Conservation (phyloP, 768 basidiomycete genomes). For the Nevesoporus exiguus region DNA sequence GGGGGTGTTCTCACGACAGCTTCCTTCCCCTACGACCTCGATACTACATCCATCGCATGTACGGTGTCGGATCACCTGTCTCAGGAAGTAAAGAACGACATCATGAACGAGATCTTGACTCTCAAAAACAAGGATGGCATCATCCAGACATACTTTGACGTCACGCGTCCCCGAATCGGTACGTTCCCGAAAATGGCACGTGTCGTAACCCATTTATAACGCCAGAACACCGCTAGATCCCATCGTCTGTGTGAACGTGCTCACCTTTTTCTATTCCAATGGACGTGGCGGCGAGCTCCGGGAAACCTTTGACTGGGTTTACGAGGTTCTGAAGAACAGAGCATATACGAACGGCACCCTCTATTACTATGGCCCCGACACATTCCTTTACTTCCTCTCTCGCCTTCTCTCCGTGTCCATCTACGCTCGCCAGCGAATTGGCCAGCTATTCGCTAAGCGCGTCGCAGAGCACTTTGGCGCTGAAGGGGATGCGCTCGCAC, state of each 20-base stretch:
- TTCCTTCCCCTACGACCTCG: conserved; percentile 16
- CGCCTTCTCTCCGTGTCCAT: conserved; percentile 16
- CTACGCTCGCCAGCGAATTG: conserved; percentile 13
- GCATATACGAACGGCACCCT: conserved; percentile 19
- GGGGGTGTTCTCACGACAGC: conserved; percentile 7
- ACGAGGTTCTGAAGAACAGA: conserved; percentile 20
- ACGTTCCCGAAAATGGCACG: neutral
- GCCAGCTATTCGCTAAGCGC: conserved; percentile 14
- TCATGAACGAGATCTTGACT: conserved; percentile 20
- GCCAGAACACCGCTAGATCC: conserved; percentile 6
- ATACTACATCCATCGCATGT: conserved; percentile 21
- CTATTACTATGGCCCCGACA: conserved; percentile 18
- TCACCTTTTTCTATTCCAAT: conserved; percentile 21
- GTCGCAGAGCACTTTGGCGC: conserved; percentile 14
- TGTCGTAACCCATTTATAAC: neutral
- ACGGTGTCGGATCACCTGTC: conserved; percentile 13
- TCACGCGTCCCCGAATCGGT: conserved; percentile 22
- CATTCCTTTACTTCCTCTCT: conserved; percentile 23
- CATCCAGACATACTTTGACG: conserved; percentile 20
- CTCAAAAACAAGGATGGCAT: conserved; percentile 20
- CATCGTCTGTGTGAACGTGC: conserved; percentile 17
- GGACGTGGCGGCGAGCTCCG: conserved; percentile 15
- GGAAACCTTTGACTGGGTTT: conserved; percentile 23
- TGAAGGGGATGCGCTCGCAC: conserved; percentile 18
- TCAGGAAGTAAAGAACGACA: conserved; percentile 16